These are phyloP conservation scores for Volvox reticuliferus DNA, from an alignment of 139 green algal genomes.

Conservation along the genomic window DNA sequence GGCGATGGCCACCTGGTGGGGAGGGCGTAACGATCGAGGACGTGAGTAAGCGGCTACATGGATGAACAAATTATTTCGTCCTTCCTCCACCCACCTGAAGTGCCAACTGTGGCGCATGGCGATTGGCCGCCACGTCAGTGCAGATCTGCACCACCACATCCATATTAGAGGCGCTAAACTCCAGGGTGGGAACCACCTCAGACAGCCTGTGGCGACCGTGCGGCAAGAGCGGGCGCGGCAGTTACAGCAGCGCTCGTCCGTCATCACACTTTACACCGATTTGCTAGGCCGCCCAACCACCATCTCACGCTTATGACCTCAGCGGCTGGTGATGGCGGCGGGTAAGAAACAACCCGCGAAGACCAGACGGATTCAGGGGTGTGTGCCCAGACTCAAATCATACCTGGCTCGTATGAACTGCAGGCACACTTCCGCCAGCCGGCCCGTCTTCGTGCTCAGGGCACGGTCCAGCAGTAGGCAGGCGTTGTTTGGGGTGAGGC, in stretches of 20 bases:
- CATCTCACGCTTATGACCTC: too few species aligned
- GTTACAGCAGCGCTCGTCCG: background rate
- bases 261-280: background rate
- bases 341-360: too few species aligned
- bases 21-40: background rate
- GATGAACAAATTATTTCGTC: too few species aligned
- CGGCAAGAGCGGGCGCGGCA: background rate
- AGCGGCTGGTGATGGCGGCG: too few species aligned
- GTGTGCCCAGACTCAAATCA: background rate
- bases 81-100: background rate
- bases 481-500: background rate
- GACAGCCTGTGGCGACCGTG: background rate
- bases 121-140: background rate
- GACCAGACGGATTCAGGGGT: too few species aligned
- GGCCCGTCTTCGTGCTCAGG: background rate
- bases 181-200: background rate
- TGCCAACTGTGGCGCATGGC: conserved; percentile 21
- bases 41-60: background rate
- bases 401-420: conserved; percentile 9
- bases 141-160: conserved; percentile 6
- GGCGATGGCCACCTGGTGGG: background rate
- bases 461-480: conserved; percentile 19
- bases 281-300: too few species aligned
- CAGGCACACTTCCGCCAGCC: conserved; percentile 40
- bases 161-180: conserved; percentile 6